phyloP scores from a whole-genome alignment of 257 asterid genomes.

The Solanum pennellii region DNA sequence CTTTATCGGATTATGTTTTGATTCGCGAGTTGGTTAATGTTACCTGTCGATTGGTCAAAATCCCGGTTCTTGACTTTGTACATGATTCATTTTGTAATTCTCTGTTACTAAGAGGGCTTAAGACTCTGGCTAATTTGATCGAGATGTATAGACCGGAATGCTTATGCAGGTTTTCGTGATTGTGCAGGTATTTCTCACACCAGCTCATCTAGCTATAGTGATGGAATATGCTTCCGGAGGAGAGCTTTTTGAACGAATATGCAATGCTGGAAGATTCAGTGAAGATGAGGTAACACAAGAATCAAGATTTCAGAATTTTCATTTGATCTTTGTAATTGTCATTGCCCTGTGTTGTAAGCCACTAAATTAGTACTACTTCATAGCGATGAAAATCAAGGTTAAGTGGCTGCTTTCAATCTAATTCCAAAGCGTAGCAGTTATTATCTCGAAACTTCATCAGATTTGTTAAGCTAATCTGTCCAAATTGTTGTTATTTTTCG shows the following conservation, averaged over 20 bases:
- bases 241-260: conserved; percentile 36
- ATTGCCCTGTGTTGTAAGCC: background rate
- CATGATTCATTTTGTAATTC: background rate
- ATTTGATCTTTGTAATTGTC: background rate
- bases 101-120: background rate
- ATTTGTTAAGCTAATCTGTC: background rate
- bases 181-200: conserved; percentile 34
- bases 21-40: background rate
- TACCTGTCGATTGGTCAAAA: background rate
- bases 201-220: conserved; percentile 44
- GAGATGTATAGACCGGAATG: background rate
- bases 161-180: background rate
- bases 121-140: background rate
- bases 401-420: background rate
- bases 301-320: background rate
- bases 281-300: conserved; percentile 31
- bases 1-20: background rate
- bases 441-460: background rate
- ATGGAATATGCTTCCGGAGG: conserved; percentile 52
- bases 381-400: background rate
- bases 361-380: background rate
- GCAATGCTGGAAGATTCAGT: conserved; percentile 44
- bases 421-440: background rate
- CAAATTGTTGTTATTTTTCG: background rate
- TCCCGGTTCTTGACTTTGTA: background rate